These are phyloP conservation scores for Silene conica DNA, from an alignment of 148 eudicot genomes.

Conservation along the genomic window DNA sequence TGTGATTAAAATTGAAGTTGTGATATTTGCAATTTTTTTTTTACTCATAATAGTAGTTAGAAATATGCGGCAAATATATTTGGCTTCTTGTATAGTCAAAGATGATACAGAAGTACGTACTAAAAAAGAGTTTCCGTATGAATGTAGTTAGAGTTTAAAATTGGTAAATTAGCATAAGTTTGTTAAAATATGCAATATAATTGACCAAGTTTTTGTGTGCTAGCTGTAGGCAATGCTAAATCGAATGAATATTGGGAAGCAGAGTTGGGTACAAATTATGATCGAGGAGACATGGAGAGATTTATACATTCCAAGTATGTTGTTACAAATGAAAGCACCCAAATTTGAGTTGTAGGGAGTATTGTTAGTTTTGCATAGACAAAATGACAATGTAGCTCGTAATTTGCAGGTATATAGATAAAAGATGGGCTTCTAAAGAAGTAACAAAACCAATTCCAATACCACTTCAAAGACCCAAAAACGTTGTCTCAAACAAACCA, in stretches of 20 bases:
- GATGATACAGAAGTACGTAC: too few relatives aligned
- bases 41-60: too few relatives aligned
- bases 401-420: conserved; percentile 44
- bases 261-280: conserved; percentile 38
- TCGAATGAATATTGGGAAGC: conserved; percentile 78
- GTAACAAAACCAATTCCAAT: conserved; percentile 24
- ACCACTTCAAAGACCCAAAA: conserved; percentile 14
- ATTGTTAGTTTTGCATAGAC: conserved; percentile 4
- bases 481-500: conserved; percentile 36
- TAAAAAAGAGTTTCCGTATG: too few relatives aligned
- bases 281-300: conserved; percentile 37
- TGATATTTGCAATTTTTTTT: too few relatives aligned
- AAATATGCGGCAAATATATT: too few relatives aligned
- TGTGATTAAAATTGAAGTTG: too few relatives aligned
- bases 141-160: too few relatives aligned
- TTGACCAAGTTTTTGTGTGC: background rate
- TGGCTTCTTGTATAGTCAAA: too few relatives aligned
- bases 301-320: conserved; percentile 59
- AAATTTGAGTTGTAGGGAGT: too few relatives aligned
- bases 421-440: conserved; percentile 40
- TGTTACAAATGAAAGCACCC: background rate
- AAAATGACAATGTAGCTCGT: conserved; percentile 1
- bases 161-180: too few relatives aligned
- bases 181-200: too few relatives aligned
- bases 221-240: conserved; percentile 62